Evolutionary conservation across 2,329 filamentous ascomycete genomes (phyloP), one percentile per base, ranked within the genome.

Genomic region (Pseudopyricularia javanii): DNA sequence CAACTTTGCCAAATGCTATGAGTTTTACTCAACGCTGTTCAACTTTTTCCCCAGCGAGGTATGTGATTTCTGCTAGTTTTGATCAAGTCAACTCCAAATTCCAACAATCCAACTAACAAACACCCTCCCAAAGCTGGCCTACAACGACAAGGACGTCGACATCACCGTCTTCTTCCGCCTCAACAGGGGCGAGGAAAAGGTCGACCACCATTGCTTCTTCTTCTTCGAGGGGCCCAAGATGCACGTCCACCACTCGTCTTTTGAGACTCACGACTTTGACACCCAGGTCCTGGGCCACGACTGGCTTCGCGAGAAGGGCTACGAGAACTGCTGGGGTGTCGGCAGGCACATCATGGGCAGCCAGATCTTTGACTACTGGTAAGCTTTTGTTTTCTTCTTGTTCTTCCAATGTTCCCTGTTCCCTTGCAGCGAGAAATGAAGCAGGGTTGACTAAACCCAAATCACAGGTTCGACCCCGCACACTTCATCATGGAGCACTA

Each of bases 291-390:
- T 88, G 3, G 85, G 85, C 1, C 85, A 88, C 65, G 76, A 85
- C 60, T 87, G 82, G 80, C 67, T 88, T 56, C 71, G 71, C 2
- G 68, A 78, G 56, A 78, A 81, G 63, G 79, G 78, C 1, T 85
- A 85, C 62, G 74, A 73, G 59, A 77, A 74, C 59, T 82, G 82
- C 56, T 88, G 85, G 85, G 85, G 85, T 2, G 78, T 88, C 0
- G 85, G 85, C 0, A 67, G 85, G 51, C 84, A 88, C 68, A 75
- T 86, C 22, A 71, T 87, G 59, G 84, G 84, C 4, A 80, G 75
- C 56, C 84, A 87, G 66, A 79, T 88, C 51, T 88, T 88, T 59
- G 83, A 87, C 61, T 86, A 86, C 63, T 86, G 82, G 82, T 80
- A 69, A 60, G 78, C n/a, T n/a, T n/a, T n/a, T n/a, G n/a, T n/a